Base-by-base conservation (phyloP, 345 rosid species). In the Barbarea vulgaris region DNA sequence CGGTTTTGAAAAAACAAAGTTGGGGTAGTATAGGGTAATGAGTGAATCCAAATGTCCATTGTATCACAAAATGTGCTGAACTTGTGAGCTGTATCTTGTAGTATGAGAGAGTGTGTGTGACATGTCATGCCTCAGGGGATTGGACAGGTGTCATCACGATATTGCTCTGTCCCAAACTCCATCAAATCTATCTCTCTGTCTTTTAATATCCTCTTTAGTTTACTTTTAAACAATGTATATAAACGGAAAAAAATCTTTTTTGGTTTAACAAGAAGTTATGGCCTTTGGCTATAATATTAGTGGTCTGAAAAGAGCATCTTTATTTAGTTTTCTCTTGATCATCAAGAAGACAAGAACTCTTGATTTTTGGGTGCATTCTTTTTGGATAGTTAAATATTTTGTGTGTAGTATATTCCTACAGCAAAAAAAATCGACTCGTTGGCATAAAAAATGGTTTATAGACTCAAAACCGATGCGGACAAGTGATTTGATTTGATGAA, bases 131-230 rank as follows among this genome's bases (percentile, higher is more conserved):
- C 48, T 25, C 61, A 39, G 36, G 39, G 73, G 81, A 72, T 39
- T 48, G 64, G 69, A 66, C 81, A 78, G 55, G 58, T 78, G 81
- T 66, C 81, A 72, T 24, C 51, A 65, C 0, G 6, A 10, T 31
- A 51, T 72, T 59, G 69, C 63, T 58, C 57, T 66, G 81, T 72
- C 73, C 68, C 69, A 64, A 65, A 58, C 31, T 64, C 46, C 12
- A 36, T 70, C 59, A 34, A 47, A 64, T 70, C 53, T 71, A 11
- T 14, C 27, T 12, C 6, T 17, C 17, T 19, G 56, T 36, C 62
- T 25, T 76, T 68, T 55, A n/a, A 5, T 42, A 39, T 59, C 69
- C 37, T 76, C 44, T 50, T 60, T 37, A 6, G 44, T 39, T 67
- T 59, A 15, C 68, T 21, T 30, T 21, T 39, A 24, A 28, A 19